Percentiles rank a stretch among this genome's conserved stretches.
phyloP scores from a whole-genome alignment of 495 filamentous ascomycete genomes.

The Hyaloscypha bicolor region DNA sequence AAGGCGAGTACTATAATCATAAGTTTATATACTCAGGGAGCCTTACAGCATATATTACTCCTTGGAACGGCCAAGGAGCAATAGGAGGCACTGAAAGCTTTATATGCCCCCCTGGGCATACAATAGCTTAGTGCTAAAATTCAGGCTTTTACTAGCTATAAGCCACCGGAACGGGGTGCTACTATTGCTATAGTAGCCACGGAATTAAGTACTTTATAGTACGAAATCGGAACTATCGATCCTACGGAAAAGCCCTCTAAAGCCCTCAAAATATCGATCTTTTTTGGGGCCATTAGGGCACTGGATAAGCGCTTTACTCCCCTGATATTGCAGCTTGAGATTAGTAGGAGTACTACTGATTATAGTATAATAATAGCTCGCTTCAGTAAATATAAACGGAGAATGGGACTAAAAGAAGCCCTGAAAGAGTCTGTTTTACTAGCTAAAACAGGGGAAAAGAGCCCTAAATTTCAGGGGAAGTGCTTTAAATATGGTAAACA shows the following conservation, averaged over 20 bases:
- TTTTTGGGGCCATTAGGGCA: slow-evolving; percentile 1
- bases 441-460: too few species aligned
- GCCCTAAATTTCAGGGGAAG: slow-evolving; percentile 1
- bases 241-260: slow-evolving; percentile 9
- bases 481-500: background rate
- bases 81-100: background rate
- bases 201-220: background rate
- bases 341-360: background rate
- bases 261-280: background rate
- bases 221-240: slow-evolving; percentile 8
- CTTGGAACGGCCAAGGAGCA: slow-evolving; percentile 11
- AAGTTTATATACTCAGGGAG: background rate
- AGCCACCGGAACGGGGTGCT: background rate
- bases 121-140: slow-evolving; percentile 5
- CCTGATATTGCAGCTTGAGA: background rate
- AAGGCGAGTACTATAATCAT: slow-evolving; percentile 11
- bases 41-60: slow-evolving; percentile 4
- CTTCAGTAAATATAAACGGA: background rate
- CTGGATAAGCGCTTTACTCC: background rate
- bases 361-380: background rate
- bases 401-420: background rate
- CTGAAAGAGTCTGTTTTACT: background rate
- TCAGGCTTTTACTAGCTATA: slow-evolving; percentile 7
- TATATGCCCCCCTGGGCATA: slow-evolving; percentile 9
- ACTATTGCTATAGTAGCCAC: slow-evolving; percentile 3